A percentile compares a stretch with the other conserved stretches of the same genome.
Evolutionary conservation across 352 stramenopile genomes (phyloP).

Genomic region (Phytophthora capsici): DNA sequence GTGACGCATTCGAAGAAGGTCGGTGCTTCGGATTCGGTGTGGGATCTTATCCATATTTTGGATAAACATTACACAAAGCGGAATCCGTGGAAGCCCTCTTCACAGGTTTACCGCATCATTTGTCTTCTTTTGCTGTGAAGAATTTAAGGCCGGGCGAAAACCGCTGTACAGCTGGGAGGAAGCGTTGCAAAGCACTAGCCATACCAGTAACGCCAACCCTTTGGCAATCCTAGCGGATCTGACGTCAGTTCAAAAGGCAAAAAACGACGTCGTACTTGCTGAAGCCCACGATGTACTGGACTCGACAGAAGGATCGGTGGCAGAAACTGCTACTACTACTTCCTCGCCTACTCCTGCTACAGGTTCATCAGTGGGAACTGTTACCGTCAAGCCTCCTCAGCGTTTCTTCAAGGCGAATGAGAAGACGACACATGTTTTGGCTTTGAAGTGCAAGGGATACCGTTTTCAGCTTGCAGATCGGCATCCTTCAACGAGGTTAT

Average conservation of each 20-base stretch:
- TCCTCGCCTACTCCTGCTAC: background rate
- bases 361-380: background rate
- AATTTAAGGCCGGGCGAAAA: background rate
- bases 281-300: background rate
- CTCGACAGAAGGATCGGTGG: background rate
- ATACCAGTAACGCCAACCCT: conserved; percentile 4
- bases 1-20: background rate
- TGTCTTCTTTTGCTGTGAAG: conserved; percentile 5
- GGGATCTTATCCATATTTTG: conserved; percentile 7
- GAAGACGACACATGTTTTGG: conserved; percentile 4
- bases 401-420: conserved; percentile 10
- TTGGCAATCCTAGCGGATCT: background rate
- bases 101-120: background rate
- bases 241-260: background rate
- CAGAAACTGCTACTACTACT: background rate
- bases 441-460: conserved; percentile 8
- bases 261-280: background rate
- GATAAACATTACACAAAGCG: conserved; percentile 3
- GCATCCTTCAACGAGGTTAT: background rate
- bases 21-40: background rate
- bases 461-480: background rate
- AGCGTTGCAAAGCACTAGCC: conserved; percentile 7
- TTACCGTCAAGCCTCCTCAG: background rate
- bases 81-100: conserved; percentile 3
- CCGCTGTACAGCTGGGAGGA: conserved; percentile 8